Evolutionary conservation across 2,329 filamentous ascomycete species (phyloP).

Genomic region (Cytospora paraplurivora): DNA sequence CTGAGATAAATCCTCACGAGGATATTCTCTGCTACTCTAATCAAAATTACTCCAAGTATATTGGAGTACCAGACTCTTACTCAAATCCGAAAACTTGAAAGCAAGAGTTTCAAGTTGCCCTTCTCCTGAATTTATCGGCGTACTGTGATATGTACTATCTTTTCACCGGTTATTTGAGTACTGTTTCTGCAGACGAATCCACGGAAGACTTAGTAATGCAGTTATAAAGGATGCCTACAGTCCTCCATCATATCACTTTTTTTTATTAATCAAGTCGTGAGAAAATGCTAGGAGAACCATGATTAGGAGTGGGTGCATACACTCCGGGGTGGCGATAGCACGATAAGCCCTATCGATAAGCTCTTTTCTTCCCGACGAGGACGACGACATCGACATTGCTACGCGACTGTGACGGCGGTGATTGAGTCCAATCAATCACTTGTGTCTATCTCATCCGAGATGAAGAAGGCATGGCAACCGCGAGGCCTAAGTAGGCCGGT

Average conservation of each 20-base stretch:
- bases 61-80: no score
- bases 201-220: no score
- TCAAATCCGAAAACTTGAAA: no score
- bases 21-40: neutral
- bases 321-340: neutral
- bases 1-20: no score
- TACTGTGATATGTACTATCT: no score
- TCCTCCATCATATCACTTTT: no score
- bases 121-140: no score
- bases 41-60: no score
- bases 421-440: neutral
- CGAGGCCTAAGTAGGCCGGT: constrained; percentile 35
- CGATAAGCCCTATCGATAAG: constrained; percentile 19
- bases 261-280: no score
- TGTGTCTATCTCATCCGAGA: constrained; percentile 25
- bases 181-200: neutral
- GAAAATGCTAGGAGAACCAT: neutral
- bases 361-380: neutral
- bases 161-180: no score
- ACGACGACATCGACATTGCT: neutral
- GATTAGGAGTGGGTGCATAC: neutral
- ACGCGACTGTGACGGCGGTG: neutral
- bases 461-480: constrained; percentile 39
- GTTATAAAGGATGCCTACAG: no score
- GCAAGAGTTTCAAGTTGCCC: no score